Percentiles rank a stretch among this genome's conserved stretches.
These are phyloP conservation scores for Castanea sativa DNA, from an alignment of 306 rosid species.

Conservation along the genomic window DNA sequence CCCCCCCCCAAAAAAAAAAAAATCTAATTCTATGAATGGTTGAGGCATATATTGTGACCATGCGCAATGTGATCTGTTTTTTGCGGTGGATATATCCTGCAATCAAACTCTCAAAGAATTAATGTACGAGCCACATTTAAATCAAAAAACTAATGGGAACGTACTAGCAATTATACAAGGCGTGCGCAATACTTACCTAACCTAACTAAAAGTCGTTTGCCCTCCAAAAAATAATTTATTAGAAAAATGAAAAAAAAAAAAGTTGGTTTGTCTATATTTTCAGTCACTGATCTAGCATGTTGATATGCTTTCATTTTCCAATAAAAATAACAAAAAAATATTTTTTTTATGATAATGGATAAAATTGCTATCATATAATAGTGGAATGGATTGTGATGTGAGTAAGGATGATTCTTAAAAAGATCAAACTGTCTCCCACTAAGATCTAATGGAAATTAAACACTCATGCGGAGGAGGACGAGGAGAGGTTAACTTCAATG, in stretches of 20 bases:
- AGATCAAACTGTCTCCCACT: background rate
- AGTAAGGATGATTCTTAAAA: too few relatives aligned
- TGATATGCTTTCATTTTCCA: background rate
- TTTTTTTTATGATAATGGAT: too few relatives aligned
- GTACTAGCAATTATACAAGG: too few relatives aligned
- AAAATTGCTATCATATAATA: background rate
- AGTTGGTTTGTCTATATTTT: background rate
- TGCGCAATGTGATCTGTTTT: background rate
- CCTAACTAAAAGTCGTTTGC: too few relatives aligned
- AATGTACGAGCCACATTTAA: background rate
- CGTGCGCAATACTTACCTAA: too few relatives aligned
- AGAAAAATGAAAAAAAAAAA: background rate
- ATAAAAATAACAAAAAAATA: background rate
- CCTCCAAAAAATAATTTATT: background rate
- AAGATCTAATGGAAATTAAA: background rate
- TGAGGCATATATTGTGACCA: background rate
- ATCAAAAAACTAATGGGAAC: background rate
- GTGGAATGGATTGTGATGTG: conserved; percentile 10
- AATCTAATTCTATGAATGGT: background rate
- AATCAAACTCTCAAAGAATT: background rate
- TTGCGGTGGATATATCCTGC: background rate
- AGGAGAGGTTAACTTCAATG: background rate
- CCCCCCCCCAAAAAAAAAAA: too few relatives aligned
- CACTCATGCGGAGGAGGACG: background rate
- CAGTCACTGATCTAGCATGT: background rate